These are phyloP conservation scores for Sporothrix luriei DNA, from an alignment of 2,329 filamentous ascomycete genomes.

Conservation along the genomic window DNA sequence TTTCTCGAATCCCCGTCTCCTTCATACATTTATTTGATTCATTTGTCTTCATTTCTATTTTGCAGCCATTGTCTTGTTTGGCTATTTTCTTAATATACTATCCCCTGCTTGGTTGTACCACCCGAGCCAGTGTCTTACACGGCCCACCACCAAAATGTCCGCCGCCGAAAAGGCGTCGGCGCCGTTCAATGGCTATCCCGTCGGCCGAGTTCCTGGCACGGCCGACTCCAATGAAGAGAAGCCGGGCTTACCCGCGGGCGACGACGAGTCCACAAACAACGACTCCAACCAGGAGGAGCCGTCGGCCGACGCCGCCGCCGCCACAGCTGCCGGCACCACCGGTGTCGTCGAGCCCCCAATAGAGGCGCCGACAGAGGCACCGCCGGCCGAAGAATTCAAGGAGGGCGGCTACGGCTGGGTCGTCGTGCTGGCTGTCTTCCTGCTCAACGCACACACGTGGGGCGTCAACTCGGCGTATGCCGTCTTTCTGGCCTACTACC, in stretches of 20 bases:
- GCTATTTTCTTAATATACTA: neutral
- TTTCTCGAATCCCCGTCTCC: neutral
- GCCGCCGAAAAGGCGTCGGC: constrained; percentile 24
- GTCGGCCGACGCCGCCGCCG: neutral
- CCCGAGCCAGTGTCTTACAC: neutral
- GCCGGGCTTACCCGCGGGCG: constrained; percentile 13
- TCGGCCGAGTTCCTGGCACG: constrained; percentile 18
- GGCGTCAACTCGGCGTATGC: constrained; percentile 68
- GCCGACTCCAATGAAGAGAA: constrained; percentile 33
- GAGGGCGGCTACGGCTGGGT: constrained; percentile 66
- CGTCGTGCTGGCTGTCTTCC: constrained; percentile 56
- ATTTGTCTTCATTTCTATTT: neutral
- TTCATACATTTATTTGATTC: neutral
- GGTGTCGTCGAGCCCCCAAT: neutral
- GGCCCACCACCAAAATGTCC: constrained; percentile 16
- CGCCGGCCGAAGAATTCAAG: constrained; percentile 43
- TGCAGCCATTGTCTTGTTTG: neutral
- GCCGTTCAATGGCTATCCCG: neutral
- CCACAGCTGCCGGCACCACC: constrained; percentile 4
- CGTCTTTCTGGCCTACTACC: constrained; percentile 61
- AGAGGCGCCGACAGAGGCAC: constrained; percentile 38
- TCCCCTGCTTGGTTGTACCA: neutral
- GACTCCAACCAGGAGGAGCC: neutral
- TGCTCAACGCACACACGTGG: constrained; percentile 73
- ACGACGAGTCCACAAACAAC: constrained; percentile 11